A percentile compares a stretch with the other conserved stretches of the same genome.
Evolutionary conservation across 2,329 filamentous ascomycete genomes (phyloP).

Genomic region (Samsoniella hepiali): DNA sequence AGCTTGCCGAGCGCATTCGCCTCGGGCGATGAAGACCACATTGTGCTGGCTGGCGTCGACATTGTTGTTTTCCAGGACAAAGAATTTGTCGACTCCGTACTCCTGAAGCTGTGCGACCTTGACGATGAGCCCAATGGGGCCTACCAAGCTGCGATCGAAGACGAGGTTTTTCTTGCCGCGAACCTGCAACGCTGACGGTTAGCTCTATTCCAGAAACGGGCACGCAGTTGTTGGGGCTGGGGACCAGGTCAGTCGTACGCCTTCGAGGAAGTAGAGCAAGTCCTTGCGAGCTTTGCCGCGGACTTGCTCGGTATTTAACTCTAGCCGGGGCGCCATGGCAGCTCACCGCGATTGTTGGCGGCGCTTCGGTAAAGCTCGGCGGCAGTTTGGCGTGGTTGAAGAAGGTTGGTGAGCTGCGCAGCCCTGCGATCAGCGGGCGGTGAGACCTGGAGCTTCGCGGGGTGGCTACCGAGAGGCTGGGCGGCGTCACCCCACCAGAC

Average conservation of each 20-base stretch:
- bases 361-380: slow-evolving; percentile 22
- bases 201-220: slow-evolving; percentile 16
- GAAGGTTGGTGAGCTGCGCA: background rate
- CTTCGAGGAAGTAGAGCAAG: slow-evolving; percentile 85
- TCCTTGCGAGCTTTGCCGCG: slow-evolving; percentile 82
- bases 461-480: background rate
- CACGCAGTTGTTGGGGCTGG: background rate
- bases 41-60: slow-evolving; percentile 92
- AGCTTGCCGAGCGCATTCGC: slow-evolving; percentile 81
- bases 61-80: slow-evolving; percentile 94
- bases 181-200: slow-evolving; percentile 56
- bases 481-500: slow-evolving; percentile 11
- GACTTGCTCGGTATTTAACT: slow-evolving; percentile 73
- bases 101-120: slow-evolving; percentile 95
- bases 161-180: slow-evolving; percentile 98
- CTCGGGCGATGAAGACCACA: slow-evolving; percentile 87
- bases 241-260: slow-evolving; percentile 56
- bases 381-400: slow-evolving; percentile 18
- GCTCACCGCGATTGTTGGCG: slow-evolving; percentile 39
- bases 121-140: slow-evolving; percentile 84
- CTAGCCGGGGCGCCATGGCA: slow-evolving; percentile 66
- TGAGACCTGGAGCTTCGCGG: slow-evolving; percentile 17
- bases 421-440: slow-evolving; percentile 10
- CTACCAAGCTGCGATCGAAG: slow-evolving; percentile 85
- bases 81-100: slow-evolving; percentile 96